Evolutionary conservation across 768 basidiomycete genomes (phyloP).

Genomic region (Tylopilus sp.): DNA sequence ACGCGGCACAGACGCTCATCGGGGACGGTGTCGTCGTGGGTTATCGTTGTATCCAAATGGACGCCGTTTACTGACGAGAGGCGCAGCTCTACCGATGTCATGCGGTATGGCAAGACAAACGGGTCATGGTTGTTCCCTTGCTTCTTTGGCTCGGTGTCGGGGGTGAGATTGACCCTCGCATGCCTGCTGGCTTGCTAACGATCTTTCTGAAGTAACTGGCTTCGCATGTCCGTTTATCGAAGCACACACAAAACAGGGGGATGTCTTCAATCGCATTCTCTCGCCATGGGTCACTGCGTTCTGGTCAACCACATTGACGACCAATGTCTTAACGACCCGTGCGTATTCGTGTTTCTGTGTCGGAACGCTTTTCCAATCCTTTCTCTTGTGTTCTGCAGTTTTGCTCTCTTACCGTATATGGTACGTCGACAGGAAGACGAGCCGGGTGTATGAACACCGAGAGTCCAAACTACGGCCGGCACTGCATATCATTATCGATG

Average conservation of each 20-base stretch:
- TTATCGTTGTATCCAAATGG: background rate
- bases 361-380: background rate
- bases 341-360: background rate
- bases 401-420: conserved; percentile 31
- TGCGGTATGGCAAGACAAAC: conserved; percentile 30
- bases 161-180: conserved; percentile 13
- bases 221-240: conserved; percentile 16
- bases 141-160: conserved; percentile 29
- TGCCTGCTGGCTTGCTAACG: background rate
- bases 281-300: conserved; percentile 35
- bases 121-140: conserved; percentile 25
- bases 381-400: conserved; percentile 6
- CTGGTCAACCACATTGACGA: conserved; percentile 29
- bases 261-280: conserved; percentile 27
- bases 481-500: conserved; percentile 35
- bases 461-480: conserved; percentile 11
- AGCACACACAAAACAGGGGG: conserved; percentile 1
- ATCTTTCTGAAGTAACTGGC: conserved; percentile 15
- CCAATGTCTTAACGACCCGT: conserved; percentile 34
- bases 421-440: conserved; percentile 22
- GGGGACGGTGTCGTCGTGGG: conserved; percentile 31
- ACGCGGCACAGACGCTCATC: conserved; percentile 25
- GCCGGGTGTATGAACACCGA: conserved; percentile 10
- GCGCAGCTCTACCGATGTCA: conserved; percentile 29
- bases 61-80: background rate